A percentile compares a stretch with the other conserved stretches of the same genome.
phyloP scores from a whole-genome alignment of 805 yeast genomes.

The Yarrowia bubula region DNA sequence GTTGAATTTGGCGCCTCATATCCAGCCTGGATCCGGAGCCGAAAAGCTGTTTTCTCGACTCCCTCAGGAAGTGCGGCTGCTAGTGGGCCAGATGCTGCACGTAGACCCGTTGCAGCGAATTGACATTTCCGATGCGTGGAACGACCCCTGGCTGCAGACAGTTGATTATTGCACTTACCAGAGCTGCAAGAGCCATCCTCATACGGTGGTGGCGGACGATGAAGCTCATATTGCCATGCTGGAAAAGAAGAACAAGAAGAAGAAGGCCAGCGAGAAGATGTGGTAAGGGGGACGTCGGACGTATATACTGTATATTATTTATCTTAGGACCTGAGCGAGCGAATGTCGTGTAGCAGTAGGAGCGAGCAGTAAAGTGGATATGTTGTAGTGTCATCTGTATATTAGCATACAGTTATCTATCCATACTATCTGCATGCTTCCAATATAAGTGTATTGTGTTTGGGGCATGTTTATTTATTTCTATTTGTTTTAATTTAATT shows the following conservation, averaged over 20 bases:
- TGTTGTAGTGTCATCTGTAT: too few relatives aligned
- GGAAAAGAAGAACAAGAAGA: conserved; percentile 61
- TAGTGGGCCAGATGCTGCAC: conserved; percentile 67
- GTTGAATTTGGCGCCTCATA: conserved; percentile 8
- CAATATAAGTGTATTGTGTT: too few relatives aligned
- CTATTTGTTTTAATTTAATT: too few relatives aligned
- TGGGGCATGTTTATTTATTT: too few relatives aligned
- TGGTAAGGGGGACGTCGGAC: conserved; percentile 34
- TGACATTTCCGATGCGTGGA: conserved; percentile 54
- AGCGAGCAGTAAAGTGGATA: too few relatives aligned
- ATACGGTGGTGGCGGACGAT: conserved; percentile 85
- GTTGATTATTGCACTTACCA: conserved; percentile 67
- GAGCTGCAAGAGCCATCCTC: conserved; percentile 52
- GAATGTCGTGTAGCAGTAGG: not conserved
- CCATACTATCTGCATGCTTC: too few relatives aligned
- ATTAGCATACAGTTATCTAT: too few relatives aligned
- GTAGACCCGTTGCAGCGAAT: conserved; percentile 61
- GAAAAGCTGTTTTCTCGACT: conserved; percentile 63
- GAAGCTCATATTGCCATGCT: conserved; percentile 94
- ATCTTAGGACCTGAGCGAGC: not conserved
- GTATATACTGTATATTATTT: conserved; percentile 19
- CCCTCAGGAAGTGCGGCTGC: conserved; percentile 63
- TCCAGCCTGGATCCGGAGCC: conserved; percentile 50
- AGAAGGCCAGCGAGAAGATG: conserved; percentile 53
- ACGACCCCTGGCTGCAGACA: conserved; percentile 55